A percentile compares a stretch with the other conserved stretches of the same genome.
Conservation (phyloP, 345 rosid species). For the Geranium rotundifolium region DNA sequence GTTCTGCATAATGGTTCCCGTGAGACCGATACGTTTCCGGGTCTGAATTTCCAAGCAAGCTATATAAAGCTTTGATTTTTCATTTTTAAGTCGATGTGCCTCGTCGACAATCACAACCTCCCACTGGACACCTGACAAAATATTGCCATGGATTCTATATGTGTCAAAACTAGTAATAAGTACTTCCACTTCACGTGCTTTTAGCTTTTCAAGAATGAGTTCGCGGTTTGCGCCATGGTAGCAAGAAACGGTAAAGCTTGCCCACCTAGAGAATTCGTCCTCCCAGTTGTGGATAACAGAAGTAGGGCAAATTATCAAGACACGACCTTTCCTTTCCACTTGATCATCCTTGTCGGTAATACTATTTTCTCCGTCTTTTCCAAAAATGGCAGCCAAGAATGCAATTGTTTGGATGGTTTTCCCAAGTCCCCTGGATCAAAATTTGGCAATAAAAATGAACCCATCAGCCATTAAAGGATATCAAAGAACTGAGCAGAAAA, state of each 20-base stretch:
- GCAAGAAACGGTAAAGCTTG: conserved; percentile 51
- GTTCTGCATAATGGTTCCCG: conserved; percentile 91
- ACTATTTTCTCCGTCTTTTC: conserved; percentile 52
- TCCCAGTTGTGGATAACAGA: conserved; percentile 94
- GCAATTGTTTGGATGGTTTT: conserved; percentile 95
- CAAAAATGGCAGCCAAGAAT: conserved; percentile 74
- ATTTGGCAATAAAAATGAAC: background rate
- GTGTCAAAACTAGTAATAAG: conserved; percentile 82
- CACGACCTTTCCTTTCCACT: conserved; percentile 33
- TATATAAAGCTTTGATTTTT: conserved; percentile 77
- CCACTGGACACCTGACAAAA: conserved; percentile 63
- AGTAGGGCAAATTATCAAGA: conserved; percentile 70
- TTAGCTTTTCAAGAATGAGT: conserved; percentile 57
- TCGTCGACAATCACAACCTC: conserved; percentile 86
- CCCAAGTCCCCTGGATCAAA: conserved; percentile 66
- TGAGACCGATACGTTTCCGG: conserved; percentile 59
- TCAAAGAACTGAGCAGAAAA: no score
- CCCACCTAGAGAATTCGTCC: conserved; percentile 79
- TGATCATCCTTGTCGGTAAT: conserved; percentile 22
- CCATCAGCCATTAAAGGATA: no score
- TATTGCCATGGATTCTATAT: conserved; percentile 59
- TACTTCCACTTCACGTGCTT: conserved; percentile 52
- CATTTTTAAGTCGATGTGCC: conserved; percentile 86
- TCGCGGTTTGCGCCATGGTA: conserved; percentile 83
- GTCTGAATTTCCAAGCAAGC: conserved; percentile 62